A percentile compares a stretch with the other conserved stretches of the same genome.
Evolutionary conservation across 2,329 filamentous ascomycete genomes (phyloP).

Genomic region (Aureobasidium sp.): DNA sequence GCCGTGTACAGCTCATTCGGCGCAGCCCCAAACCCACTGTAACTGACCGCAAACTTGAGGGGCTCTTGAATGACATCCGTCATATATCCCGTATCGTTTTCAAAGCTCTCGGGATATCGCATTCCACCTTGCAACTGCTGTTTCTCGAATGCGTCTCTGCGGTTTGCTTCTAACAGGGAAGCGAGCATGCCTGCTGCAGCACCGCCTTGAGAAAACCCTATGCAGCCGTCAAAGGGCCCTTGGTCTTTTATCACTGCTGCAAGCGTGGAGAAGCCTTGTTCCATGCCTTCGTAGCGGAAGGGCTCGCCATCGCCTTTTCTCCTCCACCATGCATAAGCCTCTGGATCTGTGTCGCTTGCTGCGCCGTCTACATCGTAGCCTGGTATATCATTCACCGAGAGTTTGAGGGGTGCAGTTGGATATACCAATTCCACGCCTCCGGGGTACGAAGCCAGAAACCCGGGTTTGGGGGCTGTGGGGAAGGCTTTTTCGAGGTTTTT

Average conservation of each 20-base stretch:
- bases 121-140: slow-evolving; percentile 38
- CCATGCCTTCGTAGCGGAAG: slow-evolving; percentile 58
- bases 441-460: slow-evolving; percentile 27
- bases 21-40: slow-evolving; percentile 68
- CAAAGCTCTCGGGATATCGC: slow-evolving; percentile 46
- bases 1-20: slow-evolving; percentile 54
- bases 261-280: slow-evolving; percentile 59
- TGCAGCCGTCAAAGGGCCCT: slow-evolving; percentile 67
- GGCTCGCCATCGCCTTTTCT: slow-evolving; percentile 54
- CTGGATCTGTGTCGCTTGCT: slow-evolving; percentile 38
- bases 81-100: slow-evolving; percentile 28
- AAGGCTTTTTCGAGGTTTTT: slow-evolving; percentile 74
- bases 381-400: slow-evolving; percentile 42
- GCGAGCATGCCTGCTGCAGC: slow-evolving; percentile 67
- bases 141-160: slow-evolving; percentile 43
- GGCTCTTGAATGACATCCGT: slow-evolving; percentile 43
- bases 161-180: slow-evolving; percentile 56
- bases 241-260: slow-evolving; percentile 55
- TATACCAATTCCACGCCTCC: slow-evolving; percentile 41
- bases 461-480: slow-evolving; percentile 48
- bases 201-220: slow-evolving; percentile 79
- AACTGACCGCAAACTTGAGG: slow-evolving; percentile 65
- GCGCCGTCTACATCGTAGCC: slow-evolving; percentile 50
- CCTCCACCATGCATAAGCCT: slow-evolving; percentile 77
- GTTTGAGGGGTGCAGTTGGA: slow-evolving; percentile 39